Evolutionary conservation across 352 stramenopile species (phyloP), one percentile per base, ranked within the genome.

Genomic region (Phytophthora citricola): DNA sequence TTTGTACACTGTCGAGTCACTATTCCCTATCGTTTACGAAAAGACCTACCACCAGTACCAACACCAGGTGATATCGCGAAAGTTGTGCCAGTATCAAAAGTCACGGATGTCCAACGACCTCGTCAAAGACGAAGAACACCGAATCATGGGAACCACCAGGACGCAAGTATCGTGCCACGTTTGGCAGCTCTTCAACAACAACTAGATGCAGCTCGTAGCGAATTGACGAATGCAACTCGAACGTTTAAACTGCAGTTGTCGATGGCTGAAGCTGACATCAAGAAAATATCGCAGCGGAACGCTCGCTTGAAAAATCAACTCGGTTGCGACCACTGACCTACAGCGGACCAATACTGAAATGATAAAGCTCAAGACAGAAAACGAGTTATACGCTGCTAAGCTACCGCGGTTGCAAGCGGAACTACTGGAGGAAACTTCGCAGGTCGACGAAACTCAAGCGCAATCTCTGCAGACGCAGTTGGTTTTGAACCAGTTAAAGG

Each of bases 21-120:
- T 85, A 4, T 85, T 85, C 45, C 76, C 76, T 26, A 67, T 82
- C 11, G 43, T 80, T 3, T 85, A 85, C 22, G 76, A 82, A 56
- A 17, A 2, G 5, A 2, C n/a, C 8, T 12, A 20, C 5, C 49
- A 11, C 8, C 44, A 44, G 20, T 11, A 8, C 0, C 10, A 36
- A 9, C 31, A 22, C n/a, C 45, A 36, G 24, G 3, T 36, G 39
- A 49, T 39, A 56, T 17, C 11, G 36, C 31, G 22, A 44, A 61
- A 27, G 50, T 58, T 22, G 32, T 40, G 17, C 32, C 43, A 2
- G 17, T 50, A 62, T 22, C 39, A 34, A 63, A 8, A 53, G 12
- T 32, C 2, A 40, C 6, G 12, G 44, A 46, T 17, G 27, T 4
- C 38, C 41, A 49, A 22, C 52, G 2, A 9, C 26, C 56, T 10